phyloP scores from a whole-genome alignment of 2,329 filamentous ascomycete species.

The Purpureocillium takamizusanense region DNA sequence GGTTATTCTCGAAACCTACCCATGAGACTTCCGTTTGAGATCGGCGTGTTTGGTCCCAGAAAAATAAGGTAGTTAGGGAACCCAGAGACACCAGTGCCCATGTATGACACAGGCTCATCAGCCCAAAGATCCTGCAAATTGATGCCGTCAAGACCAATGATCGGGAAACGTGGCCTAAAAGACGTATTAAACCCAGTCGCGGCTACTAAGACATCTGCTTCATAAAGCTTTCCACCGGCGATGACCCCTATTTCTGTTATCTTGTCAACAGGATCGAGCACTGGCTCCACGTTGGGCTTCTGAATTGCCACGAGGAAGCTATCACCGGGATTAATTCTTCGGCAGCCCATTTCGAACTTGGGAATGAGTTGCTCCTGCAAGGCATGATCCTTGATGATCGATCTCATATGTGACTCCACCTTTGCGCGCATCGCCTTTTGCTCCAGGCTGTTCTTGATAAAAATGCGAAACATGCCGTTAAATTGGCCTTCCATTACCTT shows the following conservation, averaged over 20 bases:
- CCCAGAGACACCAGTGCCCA: constrained; percentile 17
- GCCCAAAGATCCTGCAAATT: constrained; percentile 12
- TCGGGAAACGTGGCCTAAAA: constrained; percentile 13
- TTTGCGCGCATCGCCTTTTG: too few species aligned
- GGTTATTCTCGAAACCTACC: too few species aligned
- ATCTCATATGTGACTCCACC: too few species aligned
- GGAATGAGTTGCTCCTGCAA: too few species aligned
- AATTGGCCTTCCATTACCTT: too few species aligned
- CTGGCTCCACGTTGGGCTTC: constrained; percentile 28
- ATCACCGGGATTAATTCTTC: too few species aligned
- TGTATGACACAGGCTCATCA: constrained; percentile 16
- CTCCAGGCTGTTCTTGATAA: too few species aligned
- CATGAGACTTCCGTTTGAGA: constrained; percentile 18
- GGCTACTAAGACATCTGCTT: too few species aligned
- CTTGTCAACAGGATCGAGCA: constrained; percentile 17
- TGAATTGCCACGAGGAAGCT: constrained; percentile 28
- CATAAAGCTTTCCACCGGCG: too few species aligned
- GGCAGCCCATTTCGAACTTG: too few species aligned
- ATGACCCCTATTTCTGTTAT: constrained; percentile 14
- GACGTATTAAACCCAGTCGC: background rate
- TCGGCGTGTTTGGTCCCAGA: constrained; percentile 18
- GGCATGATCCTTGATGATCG: too few species aligned
- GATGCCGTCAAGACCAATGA: constrained; percentile 8
- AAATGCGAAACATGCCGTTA: too few species aligned
- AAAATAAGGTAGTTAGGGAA: constrained; percentile 19